Evolutionary conservation across 805 yeast genomes (phyloP).

Genomic region (Saturnispora hagleri): DNA sequence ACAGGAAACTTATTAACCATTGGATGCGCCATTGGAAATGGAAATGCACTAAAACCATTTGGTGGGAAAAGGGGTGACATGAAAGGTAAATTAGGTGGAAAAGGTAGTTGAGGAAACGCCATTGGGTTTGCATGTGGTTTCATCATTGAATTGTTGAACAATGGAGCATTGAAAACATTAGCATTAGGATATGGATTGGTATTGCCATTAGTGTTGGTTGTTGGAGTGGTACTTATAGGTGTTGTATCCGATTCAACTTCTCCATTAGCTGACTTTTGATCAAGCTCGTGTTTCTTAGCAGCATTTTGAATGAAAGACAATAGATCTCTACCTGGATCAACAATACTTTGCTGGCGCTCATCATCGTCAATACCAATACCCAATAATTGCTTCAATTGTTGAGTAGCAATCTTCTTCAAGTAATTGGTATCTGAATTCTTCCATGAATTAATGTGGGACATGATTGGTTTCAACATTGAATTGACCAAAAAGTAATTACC

Average conservation of each 20-base stretch:
- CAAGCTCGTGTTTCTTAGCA: conserved; percentile 24
- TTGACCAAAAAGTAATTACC: conserved; percentile 36
- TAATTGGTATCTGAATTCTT: conserved; percentile 46
- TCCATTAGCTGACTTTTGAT: background rate
- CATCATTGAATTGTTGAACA: background rate
- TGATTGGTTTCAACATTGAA: conserved; percentile 42
- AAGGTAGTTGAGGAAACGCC: conserved; percentile 12
- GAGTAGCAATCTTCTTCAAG: conserved; percentile 54
- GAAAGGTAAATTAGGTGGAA: conserved; percentile 12
- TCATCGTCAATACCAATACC: conserved; percentile 35
- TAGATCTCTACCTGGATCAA: conserved; percentile 72
- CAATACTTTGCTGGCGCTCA: conserved; percentile 18
- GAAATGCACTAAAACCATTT: conserved; percentile 3
- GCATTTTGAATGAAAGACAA: conserved; percentile 51
- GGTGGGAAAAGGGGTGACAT: conserved; percentile 10
- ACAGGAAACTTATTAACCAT: background rate
- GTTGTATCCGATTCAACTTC: background rate
- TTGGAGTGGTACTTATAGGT: conserved; percentile 1
- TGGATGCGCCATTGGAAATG: conserved; percentile 10
- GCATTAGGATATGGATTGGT: background rate
- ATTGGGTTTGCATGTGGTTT: background rate
- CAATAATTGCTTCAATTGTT: conserved; percentile 51
- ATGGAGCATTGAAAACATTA: background rate
- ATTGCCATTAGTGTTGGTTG: conserved; percentile 2
- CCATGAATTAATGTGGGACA: conserved; percentile 46